Evolutionary conservation across 768 basidiomycete genomes (phyloP).

Genomic region (Fistulinella prunicolor): DNA sequence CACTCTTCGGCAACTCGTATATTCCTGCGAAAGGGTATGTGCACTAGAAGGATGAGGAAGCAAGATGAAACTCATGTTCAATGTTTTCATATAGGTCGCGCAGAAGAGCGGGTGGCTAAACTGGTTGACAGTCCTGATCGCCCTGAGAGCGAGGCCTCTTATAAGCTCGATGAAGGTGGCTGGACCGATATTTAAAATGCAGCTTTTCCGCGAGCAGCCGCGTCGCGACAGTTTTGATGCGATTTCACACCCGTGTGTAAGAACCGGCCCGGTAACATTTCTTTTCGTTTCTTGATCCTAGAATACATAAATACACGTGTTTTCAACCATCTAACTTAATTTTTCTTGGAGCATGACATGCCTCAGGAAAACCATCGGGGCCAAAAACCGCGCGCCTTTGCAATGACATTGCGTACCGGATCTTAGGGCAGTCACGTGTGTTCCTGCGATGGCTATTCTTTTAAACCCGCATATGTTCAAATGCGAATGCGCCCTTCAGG

Average conservation of each 20-base stretch:
- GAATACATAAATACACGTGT: not conserved
- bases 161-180: constrained; percentile 88
- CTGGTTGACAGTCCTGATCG: constrained; percentile 87
- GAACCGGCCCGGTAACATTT: not conserved
- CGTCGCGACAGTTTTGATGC: not conserved
- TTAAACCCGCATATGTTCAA: too few species aligned
- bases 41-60: not conserved
- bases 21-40: constrained; percentile 80
- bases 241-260: not conserved
- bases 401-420: too few species aligned
- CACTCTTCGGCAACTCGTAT: constrained; percentile 86
- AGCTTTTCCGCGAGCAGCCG: not conserved
- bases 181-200: constrained; percentile 73
- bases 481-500: too few species aligned
- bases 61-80: not conserved
- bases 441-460: too few species aligned
- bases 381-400: too few species aligned
- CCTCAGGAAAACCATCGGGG: not conserved
- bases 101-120: constrained; percentile 88
- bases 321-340: not conserved
- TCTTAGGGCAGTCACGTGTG: too few species aligned
- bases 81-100: constrained; percentile 57
- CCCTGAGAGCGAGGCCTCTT: constrained; percentile 88
- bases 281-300: not conserved
- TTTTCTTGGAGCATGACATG: not conserved